phyloP scores from a whole-genome alignment of 1,139 yeast genomes.

The Saccharomyces pastorianus region DNA sequence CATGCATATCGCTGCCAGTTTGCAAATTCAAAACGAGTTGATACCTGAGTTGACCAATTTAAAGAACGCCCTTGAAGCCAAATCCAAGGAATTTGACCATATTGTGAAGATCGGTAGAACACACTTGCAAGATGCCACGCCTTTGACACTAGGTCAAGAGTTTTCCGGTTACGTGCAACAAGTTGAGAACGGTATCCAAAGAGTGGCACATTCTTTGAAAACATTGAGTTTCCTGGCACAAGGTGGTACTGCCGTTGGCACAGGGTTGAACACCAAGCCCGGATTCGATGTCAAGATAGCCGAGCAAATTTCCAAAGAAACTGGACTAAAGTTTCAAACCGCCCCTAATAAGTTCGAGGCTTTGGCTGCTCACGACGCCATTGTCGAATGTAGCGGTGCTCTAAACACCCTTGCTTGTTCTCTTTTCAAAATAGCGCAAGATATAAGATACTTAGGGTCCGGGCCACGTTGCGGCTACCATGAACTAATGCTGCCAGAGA shows the following conservation, averaged over 20 bases:
- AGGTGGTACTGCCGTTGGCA: conserved; percentile 99
- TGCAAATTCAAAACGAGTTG: conserved; percentile 67
- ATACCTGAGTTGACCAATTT: conserved; percentile 72
- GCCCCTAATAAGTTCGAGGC: conserved; percentile 99
- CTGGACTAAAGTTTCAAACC: conserved; percentile 82
- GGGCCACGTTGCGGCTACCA: conserved; percentile 99
- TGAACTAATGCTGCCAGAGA: conserved; percentile 89
- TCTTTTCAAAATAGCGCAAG: conserved; percentile 92
- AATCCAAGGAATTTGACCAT: conserved; percentile 72
- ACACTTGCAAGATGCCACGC: conserved; percentile 97
- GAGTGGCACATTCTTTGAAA: conserved; percentile 72
- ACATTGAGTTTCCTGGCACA: conserved; percentile 81
- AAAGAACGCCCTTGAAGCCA: conserved; percentile 66
- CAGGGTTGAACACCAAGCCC: conserved; percentile 86
- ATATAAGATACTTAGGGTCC: conserved; percentile 93
- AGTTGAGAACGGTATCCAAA: conserved; percentile 77
- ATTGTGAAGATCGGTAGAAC: conserved; percentile 98
- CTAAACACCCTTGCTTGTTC: conserved; percentile 91
- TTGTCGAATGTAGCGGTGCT: conserved; percentile 96
- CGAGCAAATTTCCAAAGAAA: conserved; percentile 55
- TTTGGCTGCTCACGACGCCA: conserved; percentile 95
- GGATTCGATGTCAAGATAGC: conserved; percentile 77
- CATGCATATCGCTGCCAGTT: conserved; percentile 97
- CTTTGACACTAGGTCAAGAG: conserved; percentile 95
- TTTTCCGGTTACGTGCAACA: conserved; percentile 95